Evolutionary conservation across 352 stramenopile genomes (phyloP).

Genomic region (Phytophthora melonis): DNA sequence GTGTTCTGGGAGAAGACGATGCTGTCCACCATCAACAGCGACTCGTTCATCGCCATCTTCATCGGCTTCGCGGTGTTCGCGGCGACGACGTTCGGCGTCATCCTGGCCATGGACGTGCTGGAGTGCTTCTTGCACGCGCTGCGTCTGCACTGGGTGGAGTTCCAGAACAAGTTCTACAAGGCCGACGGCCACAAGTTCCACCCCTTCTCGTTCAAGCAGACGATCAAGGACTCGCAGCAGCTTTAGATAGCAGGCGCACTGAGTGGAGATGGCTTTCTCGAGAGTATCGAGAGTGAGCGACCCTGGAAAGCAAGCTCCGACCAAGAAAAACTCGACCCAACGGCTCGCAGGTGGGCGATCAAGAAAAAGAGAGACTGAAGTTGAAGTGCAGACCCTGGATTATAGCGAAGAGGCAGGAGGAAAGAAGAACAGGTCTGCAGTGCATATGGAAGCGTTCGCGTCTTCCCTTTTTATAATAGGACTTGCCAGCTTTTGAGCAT

Average conservation of each 20-base stretch:
- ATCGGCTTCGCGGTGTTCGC: conserved; percentile 94
- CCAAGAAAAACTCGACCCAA: conserved; percentile 12
- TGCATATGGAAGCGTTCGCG: conserved; percentile 34
- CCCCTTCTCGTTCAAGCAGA: conserved; percentile 95
- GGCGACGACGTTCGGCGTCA: conserved; percentile 97
- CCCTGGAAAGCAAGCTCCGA: conserved; percentile 28
- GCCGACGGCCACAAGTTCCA: conserved; percentile 97
- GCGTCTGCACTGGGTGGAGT: conserved; percentile 99
- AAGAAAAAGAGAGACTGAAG: conserved; percentile 33
- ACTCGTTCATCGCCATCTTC: conserved; percentile 97
- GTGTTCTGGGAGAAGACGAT: conserved; percentile 99
- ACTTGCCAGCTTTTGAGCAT: conserved; percentile 37
- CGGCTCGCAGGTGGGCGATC: conserved; percentile 15
- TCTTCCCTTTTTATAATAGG: conserved; percentile 38
- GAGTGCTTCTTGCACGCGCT: conserved; percentile 99
- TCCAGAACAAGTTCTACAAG: conserved; percentile 99
- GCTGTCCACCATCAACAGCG: conserved; percentile 96
- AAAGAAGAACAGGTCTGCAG: conserved; percentile 25
- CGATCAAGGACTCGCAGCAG: conserved; percentile 75
- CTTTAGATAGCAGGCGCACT: conserved; percentile 36
- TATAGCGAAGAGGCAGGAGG: conserved; percentile 18
- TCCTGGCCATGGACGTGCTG: conserved; percentile 99
- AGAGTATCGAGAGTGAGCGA: conserved; percentile 12
- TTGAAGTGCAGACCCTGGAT: conserved; percentile 29
- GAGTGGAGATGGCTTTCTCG: conserved; percentile 1